Conservation (phyloP, 2,329 filamentous ascomycete genomes). For the Nemania sp. region DNA sequence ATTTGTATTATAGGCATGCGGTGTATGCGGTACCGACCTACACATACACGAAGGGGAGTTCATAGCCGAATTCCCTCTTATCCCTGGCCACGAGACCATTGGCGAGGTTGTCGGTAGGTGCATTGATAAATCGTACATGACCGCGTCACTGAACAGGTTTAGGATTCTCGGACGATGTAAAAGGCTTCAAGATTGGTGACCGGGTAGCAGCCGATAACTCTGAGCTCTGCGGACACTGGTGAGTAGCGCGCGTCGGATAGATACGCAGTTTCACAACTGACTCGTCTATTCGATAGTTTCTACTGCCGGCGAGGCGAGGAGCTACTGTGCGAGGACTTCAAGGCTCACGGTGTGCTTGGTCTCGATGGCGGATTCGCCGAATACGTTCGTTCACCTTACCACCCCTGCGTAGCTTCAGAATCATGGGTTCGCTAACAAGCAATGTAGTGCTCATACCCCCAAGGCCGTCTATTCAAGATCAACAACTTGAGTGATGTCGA, state of each 20-base stretch:
- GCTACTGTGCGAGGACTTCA: constrained; percentile 76
- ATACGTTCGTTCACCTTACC: constrained; percentile 58
- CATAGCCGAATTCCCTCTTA: constrained; percentile 71
- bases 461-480: constrained; percentile 71
- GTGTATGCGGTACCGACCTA: constrained; percentile 55
- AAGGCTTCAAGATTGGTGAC: constrained; percentile 70
- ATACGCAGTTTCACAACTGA: constrained; percentile 23
- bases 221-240: constrained; percentile 75
- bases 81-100: constrained; percentile 76
- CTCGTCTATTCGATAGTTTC: constrained; percentile 57
- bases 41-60: constrained; percentile 79
- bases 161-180: constrained; percentile 62
- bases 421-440: constrained; percentile 13
- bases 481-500: constrained; percentile 75
- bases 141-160: constrained; percentile 27
- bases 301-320: constrained; percentile 77
- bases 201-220: constrained; percentile 74
- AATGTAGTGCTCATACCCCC: constrained; percentile 59
- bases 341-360: constrained; percentile 72
- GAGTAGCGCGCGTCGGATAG: constrained; percentile 17
- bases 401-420: not conserved
- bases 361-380: constrained; percentile 79
- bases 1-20: constrained; percentile 47
- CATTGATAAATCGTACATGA: not conserved
- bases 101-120: constrained; percentile 68